These are phyloP conservation scores for Lepidium africanum DNA, from an alignment of 345 rosid species.

Conservation along the genomic window DNA sequence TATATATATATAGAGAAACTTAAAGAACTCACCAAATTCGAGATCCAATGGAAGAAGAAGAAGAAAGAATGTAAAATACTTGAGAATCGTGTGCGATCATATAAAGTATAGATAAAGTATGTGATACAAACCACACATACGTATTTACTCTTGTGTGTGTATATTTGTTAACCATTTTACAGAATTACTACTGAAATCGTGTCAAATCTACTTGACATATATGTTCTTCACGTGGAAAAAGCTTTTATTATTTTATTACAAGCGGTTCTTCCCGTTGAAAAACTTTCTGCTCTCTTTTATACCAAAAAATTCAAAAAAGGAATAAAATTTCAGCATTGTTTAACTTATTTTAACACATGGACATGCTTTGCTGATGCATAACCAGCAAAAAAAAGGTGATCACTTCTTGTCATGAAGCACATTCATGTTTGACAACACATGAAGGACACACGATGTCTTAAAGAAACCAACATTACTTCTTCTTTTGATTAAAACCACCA, in stretches of 20 bases:
- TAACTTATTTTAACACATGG: neutral
- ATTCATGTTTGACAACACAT: too few relatives aligned
- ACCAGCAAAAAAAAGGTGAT: neutral
- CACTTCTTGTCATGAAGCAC: neutral
- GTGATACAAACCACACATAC: neutral
- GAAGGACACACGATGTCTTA: neutral
- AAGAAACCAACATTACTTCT: neutral
- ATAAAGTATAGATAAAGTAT: neutral
- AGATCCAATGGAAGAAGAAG: conserved; percentile 3
- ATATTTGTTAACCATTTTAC: neutral
- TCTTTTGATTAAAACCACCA: too few relatives aligned
- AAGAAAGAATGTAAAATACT: neutral
- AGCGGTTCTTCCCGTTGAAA: neutral
- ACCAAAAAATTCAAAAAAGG: too few relatives aligned
- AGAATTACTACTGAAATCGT: neutral
- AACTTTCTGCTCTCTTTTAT: too few relatives aligned
- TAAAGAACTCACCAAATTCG: neutral
- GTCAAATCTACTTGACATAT: neutral
- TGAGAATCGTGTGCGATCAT: neutral
- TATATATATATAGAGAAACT: neutral
- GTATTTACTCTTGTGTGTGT: neutral
- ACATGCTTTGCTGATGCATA: neutral
- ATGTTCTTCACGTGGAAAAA: neutral
- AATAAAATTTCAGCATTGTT: neutral
- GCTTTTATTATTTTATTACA: neutral